A percentile compares a stretch with the other conserved stretches of the same genome.
phyloP scores from a whole-genome alignment of 2,329 filamentous ascomycete genomes.

The Colletotrichum sp. region DNA sequence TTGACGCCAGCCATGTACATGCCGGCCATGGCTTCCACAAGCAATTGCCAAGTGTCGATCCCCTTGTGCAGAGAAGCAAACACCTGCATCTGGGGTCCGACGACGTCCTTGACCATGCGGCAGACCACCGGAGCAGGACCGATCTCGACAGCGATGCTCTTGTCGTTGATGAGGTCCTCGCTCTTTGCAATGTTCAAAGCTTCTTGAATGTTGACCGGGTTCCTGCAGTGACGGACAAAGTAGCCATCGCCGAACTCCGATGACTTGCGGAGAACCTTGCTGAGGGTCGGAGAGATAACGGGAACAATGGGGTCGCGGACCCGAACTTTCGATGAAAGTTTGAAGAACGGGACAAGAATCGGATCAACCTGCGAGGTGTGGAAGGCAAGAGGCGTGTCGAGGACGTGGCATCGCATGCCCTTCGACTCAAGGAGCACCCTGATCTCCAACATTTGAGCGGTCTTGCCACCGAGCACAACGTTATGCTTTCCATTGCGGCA shows the following conservation, averaged over 20 bases:
- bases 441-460: constrained; percentile 46
- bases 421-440: constrained; percentile 36
- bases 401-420: constrained; percentile 45
- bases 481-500: constrained; percentile 79
- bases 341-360: constrained; percentile 63
- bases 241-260: constrained; percentile 59
- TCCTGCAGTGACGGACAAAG: constrained; percentile 62
- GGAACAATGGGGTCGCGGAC: constrained; percentile 56
- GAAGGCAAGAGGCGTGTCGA: constrained; percentile 58
- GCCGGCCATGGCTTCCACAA: constrained; percentile 59
- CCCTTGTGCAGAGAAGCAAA: constrained; percentile 67
- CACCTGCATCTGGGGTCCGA: constrained; percentile 55
- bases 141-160: constrained; percentile 72
- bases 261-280: constrained; percentile 53
- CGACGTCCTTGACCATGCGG: constrained; percentile 65
- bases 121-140: constrained; percentile 72
- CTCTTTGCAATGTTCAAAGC: constrained; percentile 62
- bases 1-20: constrained; percentile 66
- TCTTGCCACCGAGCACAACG: constrained; percentile 66
- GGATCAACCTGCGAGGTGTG: constrained; percentile 59
- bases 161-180: constrained; percentile 58
- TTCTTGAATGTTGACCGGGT: constrained; percentile 69
- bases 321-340: constrained; percentile 38
- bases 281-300: constrained; percentile 70
- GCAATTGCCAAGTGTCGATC: constrained; percentile 69